Conservation (phyloP, 257 asterid genomes). For the Solanum medicagineum region DNA sequence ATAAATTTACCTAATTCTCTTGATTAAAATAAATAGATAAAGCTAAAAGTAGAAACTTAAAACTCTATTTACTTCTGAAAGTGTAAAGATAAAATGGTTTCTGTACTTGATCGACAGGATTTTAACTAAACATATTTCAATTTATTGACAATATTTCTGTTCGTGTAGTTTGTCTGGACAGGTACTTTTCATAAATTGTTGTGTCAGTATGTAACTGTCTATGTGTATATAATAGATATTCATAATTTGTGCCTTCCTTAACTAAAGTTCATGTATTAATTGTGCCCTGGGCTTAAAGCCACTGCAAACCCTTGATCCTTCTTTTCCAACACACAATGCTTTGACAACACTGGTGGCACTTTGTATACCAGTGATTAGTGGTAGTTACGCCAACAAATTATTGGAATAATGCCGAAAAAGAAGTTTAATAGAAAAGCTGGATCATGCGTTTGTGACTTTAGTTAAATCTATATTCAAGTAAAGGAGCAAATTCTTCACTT, state of each 20-base stretch:
- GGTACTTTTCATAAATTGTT: neutral
- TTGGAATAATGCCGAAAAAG: neutral
- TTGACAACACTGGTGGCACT: neutral
- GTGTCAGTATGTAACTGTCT: neutral
- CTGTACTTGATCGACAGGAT: neutral
- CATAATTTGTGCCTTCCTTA: neutral
- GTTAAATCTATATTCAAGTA: neutral
- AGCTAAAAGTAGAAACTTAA: neutral
- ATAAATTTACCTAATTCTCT: neutral
- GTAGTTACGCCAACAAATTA: neutral
- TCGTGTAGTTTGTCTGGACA: neutral
- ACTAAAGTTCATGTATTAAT: neutral
- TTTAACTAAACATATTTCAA: neutral
- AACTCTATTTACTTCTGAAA: neutral
- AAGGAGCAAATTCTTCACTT: neutral
- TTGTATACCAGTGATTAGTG: neutral
- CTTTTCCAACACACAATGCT: neutral
- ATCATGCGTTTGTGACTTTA: neutral
- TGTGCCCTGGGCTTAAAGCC: neutral
- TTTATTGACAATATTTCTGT: neutral
- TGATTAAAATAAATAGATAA: neutral
- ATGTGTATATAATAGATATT: no score
- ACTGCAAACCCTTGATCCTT: neutral
- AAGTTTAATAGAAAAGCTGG: neutral
- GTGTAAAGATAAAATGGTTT: neutral